Evolutionary conservation across 225 moss, liverwort and hornwort genomes (phyloP).

Genomic region (Polytrichum commune): DNA sequence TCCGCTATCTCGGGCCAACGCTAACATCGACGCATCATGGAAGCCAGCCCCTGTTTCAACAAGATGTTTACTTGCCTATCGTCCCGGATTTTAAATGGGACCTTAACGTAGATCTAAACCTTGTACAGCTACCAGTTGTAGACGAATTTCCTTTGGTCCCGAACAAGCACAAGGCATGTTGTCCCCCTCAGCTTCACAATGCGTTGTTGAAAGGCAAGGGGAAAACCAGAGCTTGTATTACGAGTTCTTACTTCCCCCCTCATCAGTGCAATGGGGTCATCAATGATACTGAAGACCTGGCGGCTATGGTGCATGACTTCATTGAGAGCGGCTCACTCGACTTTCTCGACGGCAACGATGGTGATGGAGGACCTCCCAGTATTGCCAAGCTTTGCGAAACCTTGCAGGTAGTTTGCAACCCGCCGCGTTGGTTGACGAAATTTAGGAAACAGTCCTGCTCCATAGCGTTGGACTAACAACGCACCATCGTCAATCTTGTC

Average conservation of each 20-base stretch:
- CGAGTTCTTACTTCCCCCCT: slow-evolving; percentile 8
- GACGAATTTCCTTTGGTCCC: slow-evolving; percentile 28
- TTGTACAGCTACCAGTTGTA: slow-evolving; percentile 23
- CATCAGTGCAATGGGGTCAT: slow-evolving; percentile 30
- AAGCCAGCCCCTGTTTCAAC: slow-evolving; percentile 15
- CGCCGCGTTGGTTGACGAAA: background rate
- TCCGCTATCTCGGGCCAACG: slow-evolving; percentile 33
- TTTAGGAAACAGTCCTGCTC: background rate
- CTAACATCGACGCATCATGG: slow-evolving; percentile 19
- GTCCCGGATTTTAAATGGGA: slow-evolving; percentile 26
- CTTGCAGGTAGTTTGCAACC: slow-evolving; percentile 48
- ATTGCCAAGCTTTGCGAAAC: slow-evolving; percentile 43
- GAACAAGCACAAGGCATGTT: slow-evolving; percentile 28
- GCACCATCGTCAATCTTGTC: too few relatives aligned
- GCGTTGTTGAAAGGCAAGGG: slow-evolving; percentile 31
- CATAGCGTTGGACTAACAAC: background rate
- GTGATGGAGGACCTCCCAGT: slow-evolving; percentile 42
- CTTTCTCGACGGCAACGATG: slow-evolving; percentile 43
- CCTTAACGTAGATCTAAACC: slow-evolving; percentile 24
- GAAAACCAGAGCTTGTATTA: slow-evolving; percentile 3
- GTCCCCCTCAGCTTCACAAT: slow-evolving; percentile 23
- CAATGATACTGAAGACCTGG: slow-evolving; percentile 64
- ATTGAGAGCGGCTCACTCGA: slow-evolving; percentile 55
- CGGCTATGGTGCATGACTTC: slow-evolving; percentile 69
- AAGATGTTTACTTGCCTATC: slow-evolving; percentile 19